Conservation (phyloP, 495 filamentous ascomycete species). For the Penicillium cosmopolitanum region DNA sequence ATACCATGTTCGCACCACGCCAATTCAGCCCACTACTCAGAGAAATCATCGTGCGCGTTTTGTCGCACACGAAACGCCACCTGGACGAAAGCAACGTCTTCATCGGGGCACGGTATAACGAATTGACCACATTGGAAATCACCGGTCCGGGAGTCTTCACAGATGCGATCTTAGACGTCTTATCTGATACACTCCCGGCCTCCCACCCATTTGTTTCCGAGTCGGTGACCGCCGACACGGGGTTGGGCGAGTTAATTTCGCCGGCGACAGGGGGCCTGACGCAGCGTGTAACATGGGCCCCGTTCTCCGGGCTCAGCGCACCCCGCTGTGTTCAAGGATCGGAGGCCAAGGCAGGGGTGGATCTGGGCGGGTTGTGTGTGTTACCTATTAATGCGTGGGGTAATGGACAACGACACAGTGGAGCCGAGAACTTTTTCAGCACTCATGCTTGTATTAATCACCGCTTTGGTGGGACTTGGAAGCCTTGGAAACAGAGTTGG, state of each 20-base stretch:
- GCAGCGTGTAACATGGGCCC: constrained; percentile 47
- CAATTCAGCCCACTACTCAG: constrained; percentile 45
- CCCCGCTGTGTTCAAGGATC: constrained; percentile 38
- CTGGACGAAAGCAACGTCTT: constrained; percentile 20
- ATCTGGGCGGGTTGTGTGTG: constrained; percentile 42
- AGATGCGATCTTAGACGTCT: constrained; percentile 41
- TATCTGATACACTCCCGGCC: constrained; percentile 38
- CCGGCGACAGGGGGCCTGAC: constrained; percentile 10
- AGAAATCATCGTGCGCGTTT: constrained; percentile 39
- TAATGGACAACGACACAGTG: constrained; percentile 49
- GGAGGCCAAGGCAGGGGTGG: constrained; percentile 24
- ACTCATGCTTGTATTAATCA: constrained; percentile 47
- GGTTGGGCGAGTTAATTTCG: constrained; percentile 29
- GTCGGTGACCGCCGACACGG: constrained; percentile 35
- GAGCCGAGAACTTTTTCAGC: constrained; percentile 35
- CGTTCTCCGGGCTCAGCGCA: constrained; percentile 38
- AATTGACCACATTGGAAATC: constrained; percentile 37
- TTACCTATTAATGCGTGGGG: constrained; percentile 50
- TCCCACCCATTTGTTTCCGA: constrained; percentile 32
- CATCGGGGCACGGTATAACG: constrained; percentile 27
- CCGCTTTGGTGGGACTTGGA: constrained; percentile 45
- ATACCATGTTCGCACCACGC: constrained; percentile 43
- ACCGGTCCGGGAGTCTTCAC: constrained; percentile 48
- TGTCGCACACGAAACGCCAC: constrained; percentile 41
- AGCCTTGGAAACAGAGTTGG: constrained; percentile 48